Conservation (phyloP, 2,329 filamentous ascomycete species). For the Parastagonospora avenae region DNA sequence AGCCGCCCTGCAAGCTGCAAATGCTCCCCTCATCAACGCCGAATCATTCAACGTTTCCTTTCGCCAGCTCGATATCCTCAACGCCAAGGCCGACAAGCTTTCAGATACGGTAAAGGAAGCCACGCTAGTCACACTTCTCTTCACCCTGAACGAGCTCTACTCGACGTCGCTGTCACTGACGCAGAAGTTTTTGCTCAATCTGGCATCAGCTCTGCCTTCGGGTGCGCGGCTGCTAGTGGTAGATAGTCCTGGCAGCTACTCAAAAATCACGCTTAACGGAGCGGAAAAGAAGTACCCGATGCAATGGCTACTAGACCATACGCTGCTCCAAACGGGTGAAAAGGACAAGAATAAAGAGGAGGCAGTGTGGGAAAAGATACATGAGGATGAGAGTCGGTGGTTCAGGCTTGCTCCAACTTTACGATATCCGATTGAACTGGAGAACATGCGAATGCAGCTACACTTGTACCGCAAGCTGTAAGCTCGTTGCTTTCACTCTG, state of each 20-base stretch:
- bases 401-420: constrained; percentile 71
- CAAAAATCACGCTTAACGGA: constrained; percentile 70
- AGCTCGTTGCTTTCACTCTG: background rate
- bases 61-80: constrained; percentile 58
- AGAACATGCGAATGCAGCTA: constrained; percentile 95
- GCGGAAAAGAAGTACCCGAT: constrained; percentile 78
- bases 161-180: constrained; percentile 74
- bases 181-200: constrained; percentile 72
- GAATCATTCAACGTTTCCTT: constrained; percentile 49
- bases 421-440: constrained; percentile 80
- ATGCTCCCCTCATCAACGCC: constrained; percentile 42
- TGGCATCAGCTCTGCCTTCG: constrained; percentile 63
- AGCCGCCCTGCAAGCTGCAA: constrained; percentile 50
- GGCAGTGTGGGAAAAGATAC: constrained; percentile 71
- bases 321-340: constrained; percentile 59
- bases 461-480: constrained; percentile 68
- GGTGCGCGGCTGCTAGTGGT: constrained; percentile 80
- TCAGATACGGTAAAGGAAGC: constrained; percentile 32
- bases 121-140: constrained; percentile 78
- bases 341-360: constrained; percentile 14
- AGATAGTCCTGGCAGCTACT: constrained; percentile 93
- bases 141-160: constrained; percentile 96
- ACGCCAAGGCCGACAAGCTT: constrained; percentile 46
- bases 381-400: constrained; percentile 80
- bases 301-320: constrained; percentile 89